Conservation (phyloP, 192 early-diverging fungal genomes). For the Allomyces arbusculus region DNA sequence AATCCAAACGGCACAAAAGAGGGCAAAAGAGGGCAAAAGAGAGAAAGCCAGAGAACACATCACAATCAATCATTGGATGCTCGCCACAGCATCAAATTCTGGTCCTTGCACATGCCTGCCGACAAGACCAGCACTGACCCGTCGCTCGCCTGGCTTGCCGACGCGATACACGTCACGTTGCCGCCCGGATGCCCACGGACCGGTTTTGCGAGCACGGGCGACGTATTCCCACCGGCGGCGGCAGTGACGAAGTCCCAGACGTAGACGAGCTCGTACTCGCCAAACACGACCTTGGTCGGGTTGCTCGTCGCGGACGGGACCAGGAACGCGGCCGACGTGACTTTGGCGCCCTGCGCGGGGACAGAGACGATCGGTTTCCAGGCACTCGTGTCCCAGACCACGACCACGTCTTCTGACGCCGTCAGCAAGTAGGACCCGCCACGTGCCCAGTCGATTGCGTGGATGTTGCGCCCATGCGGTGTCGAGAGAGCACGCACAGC, state of each 20-base stretch:
- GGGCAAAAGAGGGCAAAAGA: no score
- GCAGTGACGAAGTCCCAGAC: background rate
- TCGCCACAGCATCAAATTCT: no score
- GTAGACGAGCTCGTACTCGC: constrained; percentile 2
- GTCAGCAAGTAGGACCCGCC: constrained; percentile 3
- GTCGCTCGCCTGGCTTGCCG: background rate
- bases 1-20: no score
- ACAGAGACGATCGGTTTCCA: background rate
- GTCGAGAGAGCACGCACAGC: background rate
- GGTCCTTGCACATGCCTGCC: no score
- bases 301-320: background rate
- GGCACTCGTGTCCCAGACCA: background rate
- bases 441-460: constrained; percentile 1
- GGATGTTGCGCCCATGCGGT: constrained; percentile 1
- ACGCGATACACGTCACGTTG: background rate
- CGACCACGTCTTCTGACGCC: background rate
- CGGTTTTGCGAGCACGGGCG: background rate
- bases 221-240: background rate
- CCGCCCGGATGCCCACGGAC: background rate
- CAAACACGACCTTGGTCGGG: constrained; percentile 1
- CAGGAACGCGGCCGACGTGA: background rate
- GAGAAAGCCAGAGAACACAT: no score
- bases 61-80: no score
- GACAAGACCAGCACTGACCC: background rate
- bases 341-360: background rate